Conservation (phyloP, 371 early-diverging fungal species). For the Funneliformis caledonium region DNA sequence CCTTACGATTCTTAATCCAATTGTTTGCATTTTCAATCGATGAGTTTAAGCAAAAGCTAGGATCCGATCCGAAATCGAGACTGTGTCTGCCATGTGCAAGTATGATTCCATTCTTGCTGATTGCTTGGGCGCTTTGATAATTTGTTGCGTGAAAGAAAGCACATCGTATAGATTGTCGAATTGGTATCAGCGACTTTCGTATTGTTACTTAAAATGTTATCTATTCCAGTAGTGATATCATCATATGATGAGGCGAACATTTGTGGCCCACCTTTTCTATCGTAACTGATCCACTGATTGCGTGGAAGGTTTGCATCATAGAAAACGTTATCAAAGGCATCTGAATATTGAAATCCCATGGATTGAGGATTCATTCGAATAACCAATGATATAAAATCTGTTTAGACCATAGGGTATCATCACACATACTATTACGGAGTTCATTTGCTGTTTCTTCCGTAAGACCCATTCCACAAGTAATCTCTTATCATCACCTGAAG, state of each 20-base stretch:
- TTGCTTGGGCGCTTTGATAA: neutral
- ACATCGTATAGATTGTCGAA: neutral
- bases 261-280: neutral
- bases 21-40: neutral
- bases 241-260: neutral
- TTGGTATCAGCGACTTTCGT: neutral
- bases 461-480: slow-evolving; percentile 16
- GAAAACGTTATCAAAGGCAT: neutral
- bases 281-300: slow-evolving; percentile 2
- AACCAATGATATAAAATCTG: slow-evolving; percentile 4
- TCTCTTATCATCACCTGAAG: neutral
- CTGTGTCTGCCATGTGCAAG: too few species aligned
- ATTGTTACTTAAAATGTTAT: neutral
- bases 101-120: too few species aligned
- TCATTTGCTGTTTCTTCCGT: neutral
- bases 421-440: neutral
- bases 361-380: neutral
- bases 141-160: slow-evolving; percentile 15
- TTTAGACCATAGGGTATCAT: neutral
- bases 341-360: neutral
- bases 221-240: neutral
- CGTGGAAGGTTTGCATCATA: neutral
- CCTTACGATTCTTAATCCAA: neutral
- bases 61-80: neutral
- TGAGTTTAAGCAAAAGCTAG: slow-evolving; percentile 24